A percentile compares a stretch with the other conserved stretches of the same genome.
Evolutionary conservation across 306 rosid genomes (phyloP).

Genomic region (Dalbergia cultrata): DNA sequence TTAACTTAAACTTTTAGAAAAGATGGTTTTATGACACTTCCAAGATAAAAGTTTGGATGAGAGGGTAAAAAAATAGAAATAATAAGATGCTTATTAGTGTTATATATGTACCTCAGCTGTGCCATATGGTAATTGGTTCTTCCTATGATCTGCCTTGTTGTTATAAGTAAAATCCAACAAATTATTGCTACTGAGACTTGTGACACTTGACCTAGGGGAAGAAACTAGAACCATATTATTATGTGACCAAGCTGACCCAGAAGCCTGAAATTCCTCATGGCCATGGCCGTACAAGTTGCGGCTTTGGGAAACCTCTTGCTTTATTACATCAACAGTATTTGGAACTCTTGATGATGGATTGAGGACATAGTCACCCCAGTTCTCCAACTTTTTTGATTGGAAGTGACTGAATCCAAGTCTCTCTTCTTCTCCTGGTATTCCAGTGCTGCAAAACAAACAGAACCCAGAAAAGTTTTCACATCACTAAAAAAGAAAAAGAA

Average conservation of each 20-base stretch:
- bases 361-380: conserved; percentile 58
- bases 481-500: not conserved
- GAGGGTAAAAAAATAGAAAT: not conserved
- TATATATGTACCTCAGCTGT: conserved; percentile 61
- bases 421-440: conserved; percentile 68
- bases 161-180: conserved; percentile 71
- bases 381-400: conserved; percentile 57
- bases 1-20: too few relatives aligned
- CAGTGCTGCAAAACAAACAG: conserved; percentile 59
- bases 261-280: conserved; percentile 54
- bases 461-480: conserved; percentile 10
- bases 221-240: conserved; percentile 60
- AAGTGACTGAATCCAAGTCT: conserved; percentile 55
- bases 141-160: conserved; percentile 47
- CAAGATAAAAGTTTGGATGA: conserved; percentile 1
- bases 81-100: not conserved
- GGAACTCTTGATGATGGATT: conserved; percentile 42
- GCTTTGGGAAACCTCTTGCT: conserved; percentile 64
- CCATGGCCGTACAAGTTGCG: conserved; percentile 54
- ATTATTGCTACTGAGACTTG: conserved; percentile 56
- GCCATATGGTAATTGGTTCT: conserved; percentile 55
- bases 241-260: conserved; percentile 57
- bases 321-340: conserved; percentile 52
- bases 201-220: conserved; percentile 66
- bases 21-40: too few relatives aligned